These are phyloP conservation scores for Nigrospora oryzae DNA, from an alignment of 2,329 filamentous ascomycete species.

Conservation along the genomic window DNA sequence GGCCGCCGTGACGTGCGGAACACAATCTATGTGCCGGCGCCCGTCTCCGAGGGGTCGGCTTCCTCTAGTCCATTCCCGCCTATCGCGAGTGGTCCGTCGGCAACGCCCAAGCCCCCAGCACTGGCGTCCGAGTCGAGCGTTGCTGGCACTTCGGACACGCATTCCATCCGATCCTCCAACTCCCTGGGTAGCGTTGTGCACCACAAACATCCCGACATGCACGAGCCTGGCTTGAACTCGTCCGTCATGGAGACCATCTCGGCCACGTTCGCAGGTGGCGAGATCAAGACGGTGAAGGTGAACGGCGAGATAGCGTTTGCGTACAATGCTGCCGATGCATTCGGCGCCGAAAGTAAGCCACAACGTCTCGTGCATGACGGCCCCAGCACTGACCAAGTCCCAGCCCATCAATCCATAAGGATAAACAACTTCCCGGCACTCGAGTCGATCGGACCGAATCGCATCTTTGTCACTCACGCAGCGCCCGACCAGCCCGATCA, in stretches of 20 bases:
- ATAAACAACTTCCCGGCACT: slow-evolving; percentile 83
- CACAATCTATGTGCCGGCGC: slow-evolving; percentile 68
- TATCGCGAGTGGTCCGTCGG: slow-evolving; percentile 26
- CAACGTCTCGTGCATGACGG: slow-evolving; percentile 6
- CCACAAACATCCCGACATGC: slow-evolving; percentile 75
- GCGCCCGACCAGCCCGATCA: slow-evolving; percentile 61
- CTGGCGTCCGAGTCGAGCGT: slow-evolving; percentile 56
- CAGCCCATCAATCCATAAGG: slow-evolving; percentile 59
- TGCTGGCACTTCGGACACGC: slow-evolving; percentile 65
- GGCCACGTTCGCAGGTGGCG: slow-evolving; percentile 69
- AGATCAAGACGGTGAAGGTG: slow-evolving; percentile 62
- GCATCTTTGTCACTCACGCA: slow-evolving; percentile 73
- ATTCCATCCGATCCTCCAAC: slow-evolving; percentile 82
- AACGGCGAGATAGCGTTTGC: slow-evolving; percentile 84
- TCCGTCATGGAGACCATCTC: slow-evolving; percentile 92
- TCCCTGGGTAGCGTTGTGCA: slow-evolving; percentile 63
- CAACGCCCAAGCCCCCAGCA: slow-evolving; percentile 33
- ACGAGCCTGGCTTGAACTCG: slow-evolving; percentile 70
- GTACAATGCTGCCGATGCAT: slow-evolving; percentile 54
- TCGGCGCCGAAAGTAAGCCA: slow-evolving; percentile 38
- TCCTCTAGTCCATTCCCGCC: slow-evolving; percentile 23
- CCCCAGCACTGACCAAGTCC: slow-evolving; percentile 19
- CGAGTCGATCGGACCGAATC: slow-evolving; percentile 89
- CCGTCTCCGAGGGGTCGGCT: slow-evolving; percentile 18
- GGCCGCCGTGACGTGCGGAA: slow-evolving; percentile 88